Evolutionary conservation across 2,329 filamentous ascomycete genomes (phyloP), one percentile per base, ranked within the genome.

Genomic region (Aspergillus uvarum): DNA sequence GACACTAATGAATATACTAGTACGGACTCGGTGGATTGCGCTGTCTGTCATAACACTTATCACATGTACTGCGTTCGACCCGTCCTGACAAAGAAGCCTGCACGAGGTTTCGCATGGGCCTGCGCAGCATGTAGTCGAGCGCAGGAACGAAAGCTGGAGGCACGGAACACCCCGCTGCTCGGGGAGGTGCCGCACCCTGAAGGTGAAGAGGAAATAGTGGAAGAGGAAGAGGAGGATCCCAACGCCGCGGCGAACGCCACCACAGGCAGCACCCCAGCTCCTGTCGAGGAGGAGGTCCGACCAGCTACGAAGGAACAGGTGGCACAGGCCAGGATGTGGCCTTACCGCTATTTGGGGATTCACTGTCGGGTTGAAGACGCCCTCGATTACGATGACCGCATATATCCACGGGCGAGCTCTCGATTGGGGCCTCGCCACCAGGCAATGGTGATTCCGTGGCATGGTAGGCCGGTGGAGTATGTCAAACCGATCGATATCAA

Each of bases 1-100:
- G 26, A 22, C 21, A 47, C 50, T 61, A 51, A 74, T 67, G 3
- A 12, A 68, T 63, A 60, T 67, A 65, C 11, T 71, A 96, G 91
- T 71, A 89, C 91, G 74, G 92, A 98, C 79, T 98, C 95, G 44
- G 95, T 98, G 24, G 94, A 98, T 75, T 99, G 95, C 76, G 95
- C 94, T 49, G 92, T 97, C 58, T 99, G 95, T 77, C 86, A 89
- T 72, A 89, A 92, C 75, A 98, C 94, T 14, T 99, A 97, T 78
- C 95, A 99, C 80, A 98, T 99, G 94, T 91, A 93, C 71, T 99
- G 95, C 76, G 95, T 99, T 59, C 89, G 90, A 62, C 95, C 95
- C 47, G 92, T 93, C 42, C 78, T 99, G 63, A 84, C 92, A 56
- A 99, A 97, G 77, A 99, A 99, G 77, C 95, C 95, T 21, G 96